Base-by-base conservation (phyloP, 176 grass and related monocot genomes). In the Phragmites australis region DNA sequence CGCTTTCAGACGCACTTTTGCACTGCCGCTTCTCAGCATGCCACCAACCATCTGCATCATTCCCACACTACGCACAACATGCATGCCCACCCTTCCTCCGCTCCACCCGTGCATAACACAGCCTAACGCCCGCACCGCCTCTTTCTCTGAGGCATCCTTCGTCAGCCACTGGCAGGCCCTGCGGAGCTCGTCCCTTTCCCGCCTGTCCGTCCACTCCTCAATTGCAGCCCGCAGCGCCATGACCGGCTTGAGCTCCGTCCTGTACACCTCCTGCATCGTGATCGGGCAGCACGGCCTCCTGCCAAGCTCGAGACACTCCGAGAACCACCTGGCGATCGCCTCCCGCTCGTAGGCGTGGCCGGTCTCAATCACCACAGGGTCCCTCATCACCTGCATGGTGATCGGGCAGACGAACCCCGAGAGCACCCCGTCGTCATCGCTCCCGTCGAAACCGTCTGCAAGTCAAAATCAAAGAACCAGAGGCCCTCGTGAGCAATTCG, bases 321-420 rank as follows among this genome's bases (percentile, higher is more conserved):
- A 14, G 68, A 90, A 90, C 88, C 88, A 90, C 51, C 63, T 19
- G 0, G 44, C 60, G 46, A 86, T 83, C 21, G 88, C 83, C 11
- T 83, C 68, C 39, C 60, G 72, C 79, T 86, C 88, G n/a, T 62
- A 90, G 30, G 83, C 52, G 19, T 86, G 79, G 11, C 88, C 88
- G 19, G 75, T 90, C 74, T 86, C 88, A 49, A 90, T 68, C 34
- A 73, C 55, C 54, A 86, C 88, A 1, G 88, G 80, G 81, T 86
- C 79, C 34, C 70, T 53, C 88, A 83, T 86, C 49, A 83, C 18
- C 60, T 90, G 68, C 79, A 40, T 87, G 19, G 83, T 90, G 61
- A 90, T 77, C 3, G 88, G 88, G 59, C 88, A 90, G 37, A 90
- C 23, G 69, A 90, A 90, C 21, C 79, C 83, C 39, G 48, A 65